These are phyloP conservation scores for Calonectria pauciramosa DNA, from an alignment of 2,329 filamentous ascomycete species.

Conservation along the genomic window DNA sequence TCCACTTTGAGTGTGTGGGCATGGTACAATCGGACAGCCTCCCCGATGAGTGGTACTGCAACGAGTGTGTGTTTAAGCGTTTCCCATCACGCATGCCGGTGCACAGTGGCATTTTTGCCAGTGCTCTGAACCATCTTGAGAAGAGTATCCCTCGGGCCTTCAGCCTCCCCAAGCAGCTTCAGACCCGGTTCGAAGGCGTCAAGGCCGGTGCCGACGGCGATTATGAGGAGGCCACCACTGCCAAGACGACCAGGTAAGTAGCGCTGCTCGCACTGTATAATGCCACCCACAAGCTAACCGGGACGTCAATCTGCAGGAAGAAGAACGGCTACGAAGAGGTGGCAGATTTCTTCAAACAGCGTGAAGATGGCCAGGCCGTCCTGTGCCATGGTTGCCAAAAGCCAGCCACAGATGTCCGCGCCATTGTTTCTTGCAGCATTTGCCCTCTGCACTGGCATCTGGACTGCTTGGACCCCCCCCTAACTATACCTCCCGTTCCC, in stretches of 20 bases:
- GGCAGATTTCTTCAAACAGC: constrained; percentile 76
- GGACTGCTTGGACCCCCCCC: constrained; percentile 89
- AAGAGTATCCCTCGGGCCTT: constrained; percentile 80
- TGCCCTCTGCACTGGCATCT: constrained; percentile 91
- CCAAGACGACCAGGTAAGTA: constrained; percentile 75
- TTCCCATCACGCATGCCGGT: constrained; percentile 61
- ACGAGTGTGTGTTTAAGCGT: constrained; percentile 71
- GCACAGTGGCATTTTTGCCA: constrained; percentile 70
- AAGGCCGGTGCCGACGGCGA: constrained; percentile 82
- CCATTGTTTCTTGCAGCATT: constrained; percentile 88
- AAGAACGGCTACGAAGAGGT: constrained; percentile 71
- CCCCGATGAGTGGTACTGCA: constrained; percentile 89
- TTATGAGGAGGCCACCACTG: constrained; percentile 77
- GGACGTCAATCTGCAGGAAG: constrained; percentile 54
- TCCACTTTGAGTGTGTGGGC: constrained; percentile 91
- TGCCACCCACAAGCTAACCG: not conserved
- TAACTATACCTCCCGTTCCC: constrained; percentile 81
- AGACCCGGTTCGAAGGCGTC: constrained; percentile 85
- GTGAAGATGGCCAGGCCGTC: constrained; percentile 82
- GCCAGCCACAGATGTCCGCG: constrained; percentile 70
- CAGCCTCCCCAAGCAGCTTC: constrained; percentile 77
- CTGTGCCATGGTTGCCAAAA: constrained; percentile 83
- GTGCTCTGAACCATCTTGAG: constrained; percentile 75
- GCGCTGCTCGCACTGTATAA: not conserved
- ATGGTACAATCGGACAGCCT: constrained; percentile 78